Evolutionary conservation across 1,284 basidiomycete genomes (phyloP).

Genomic region (Ceratobasidium papillatum): DNA sequence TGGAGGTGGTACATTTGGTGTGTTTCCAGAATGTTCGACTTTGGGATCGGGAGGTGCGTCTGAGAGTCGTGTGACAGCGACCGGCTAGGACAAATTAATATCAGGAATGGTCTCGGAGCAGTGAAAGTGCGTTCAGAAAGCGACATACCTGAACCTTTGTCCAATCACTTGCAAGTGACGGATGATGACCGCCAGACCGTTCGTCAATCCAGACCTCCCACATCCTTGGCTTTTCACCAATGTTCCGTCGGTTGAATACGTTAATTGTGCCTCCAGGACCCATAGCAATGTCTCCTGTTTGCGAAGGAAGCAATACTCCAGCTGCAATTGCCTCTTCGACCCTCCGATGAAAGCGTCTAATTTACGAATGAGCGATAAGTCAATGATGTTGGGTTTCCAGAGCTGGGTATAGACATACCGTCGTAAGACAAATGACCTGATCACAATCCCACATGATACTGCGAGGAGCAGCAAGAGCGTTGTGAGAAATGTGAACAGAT

Average conservation of each 20-base stretch:
- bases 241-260: slow-evolving; percentile 39
- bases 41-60: slow-evolving; percentile 12
- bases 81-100: neutral
- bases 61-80: slow-evolving; percentile 25
- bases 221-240: slow-evolving; percentile 50
- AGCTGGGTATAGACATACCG: slow-evolving; percentile 8
- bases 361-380: slow-evolving; percentile 10
- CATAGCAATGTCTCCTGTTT: slow-evolving; percentile 7
- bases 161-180: neutral
- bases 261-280: slow-evolving; percentile 44
- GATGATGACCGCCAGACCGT: slow-evolving; percentile 2
- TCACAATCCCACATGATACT: slow-evolving; percentile 50
- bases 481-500: slow-evolving; percentile 54
- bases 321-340: slow-evolving; percentile 50
- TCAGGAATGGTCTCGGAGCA: neutral
- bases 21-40: neutral
- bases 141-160: slow-evolving; percentile 20
- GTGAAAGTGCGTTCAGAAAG: neutral
- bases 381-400: neutral
- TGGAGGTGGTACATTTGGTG: slow-evolving; percentile 4
- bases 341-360: slow-evolving; percentile 48
- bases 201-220: slow-evolving; percentile 48
- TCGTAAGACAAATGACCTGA: slow-evolving; percentile 50
- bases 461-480: slow-evolving; percentile 51
- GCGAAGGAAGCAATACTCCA: slow-evolving; percentile 49